phyloP scores from a whole-genome alignment of 2,329 filamentous ascomycete species.

The Thelonectria blattea region DNA sequence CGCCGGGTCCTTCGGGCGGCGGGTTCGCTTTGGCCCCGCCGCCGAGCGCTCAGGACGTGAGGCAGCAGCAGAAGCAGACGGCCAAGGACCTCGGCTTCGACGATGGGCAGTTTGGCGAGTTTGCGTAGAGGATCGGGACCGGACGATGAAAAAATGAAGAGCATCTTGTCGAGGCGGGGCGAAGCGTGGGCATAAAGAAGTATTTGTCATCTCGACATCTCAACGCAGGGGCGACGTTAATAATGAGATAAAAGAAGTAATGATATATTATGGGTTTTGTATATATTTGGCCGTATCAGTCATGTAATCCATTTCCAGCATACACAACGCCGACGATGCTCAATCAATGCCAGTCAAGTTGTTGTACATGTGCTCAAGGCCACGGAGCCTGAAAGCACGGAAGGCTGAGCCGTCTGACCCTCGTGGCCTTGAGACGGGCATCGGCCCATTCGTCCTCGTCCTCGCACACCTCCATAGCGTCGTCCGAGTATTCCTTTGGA shows the following conservation, averaged over 20 bases:
- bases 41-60: conserved; percentile 66
- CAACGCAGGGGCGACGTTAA: conserved; percentile 3
- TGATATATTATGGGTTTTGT: conserved; percentile 10
- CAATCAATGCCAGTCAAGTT: background rate
- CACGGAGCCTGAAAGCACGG: conserved; percentile 38
- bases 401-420: conserved; percentile 38
- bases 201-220: conserved; percentile 9
- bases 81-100: conserved; percentile 78
- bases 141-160: background rate
- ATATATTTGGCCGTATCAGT: background rate
- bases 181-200: conserved; percentile 17
- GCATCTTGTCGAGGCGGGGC: conserved; percentile 8
- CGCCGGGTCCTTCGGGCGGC: conserved; percentile 50
- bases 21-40: conserved; percentile 68
- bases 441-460: conserved; percentile 7
- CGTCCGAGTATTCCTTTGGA: conserved; percentile 2
- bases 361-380: conserved; percentile 25
- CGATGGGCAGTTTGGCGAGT: conserved; percentile 88
- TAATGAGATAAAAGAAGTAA: conserved; percentile 22
- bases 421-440: conserved; percentile 6
- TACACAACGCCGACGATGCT: background rate
- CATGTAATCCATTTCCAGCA: background rate
- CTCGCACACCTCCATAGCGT: conserved; percentile 1
- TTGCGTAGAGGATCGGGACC: conserved; percentile 54
- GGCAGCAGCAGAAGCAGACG: conserved; percentile 60